phyloP scores from a whole-genome alignment of 176 grass and related monocot genomes.

The Lolium perenne region DNA sequence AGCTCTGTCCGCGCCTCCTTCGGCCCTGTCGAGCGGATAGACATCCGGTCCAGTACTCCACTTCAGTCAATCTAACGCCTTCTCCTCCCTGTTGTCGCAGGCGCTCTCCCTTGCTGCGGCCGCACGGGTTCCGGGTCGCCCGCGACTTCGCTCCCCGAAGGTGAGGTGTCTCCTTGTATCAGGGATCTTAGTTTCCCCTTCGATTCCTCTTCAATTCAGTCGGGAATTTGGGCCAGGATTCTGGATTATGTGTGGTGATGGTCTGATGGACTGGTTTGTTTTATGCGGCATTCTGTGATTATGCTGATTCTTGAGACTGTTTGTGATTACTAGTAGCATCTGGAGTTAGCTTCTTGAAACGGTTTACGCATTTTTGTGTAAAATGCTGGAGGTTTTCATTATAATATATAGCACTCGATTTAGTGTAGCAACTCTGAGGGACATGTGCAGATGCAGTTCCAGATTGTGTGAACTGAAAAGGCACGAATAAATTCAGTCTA shows the following conservation, averaged over 20 bases:
- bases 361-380: neutral
- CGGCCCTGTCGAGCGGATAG: neutral
- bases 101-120: slow-evolving; percentile 45
- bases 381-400: neutral
- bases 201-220: neutral
- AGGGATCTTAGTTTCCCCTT: neutral
- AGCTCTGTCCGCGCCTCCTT: neutral
- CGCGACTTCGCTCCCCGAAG: slow-evolving; percentile 35
- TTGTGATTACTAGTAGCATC: neutral
- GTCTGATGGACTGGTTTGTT: neutral
- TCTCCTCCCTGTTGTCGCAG: slow-evolving; percentile 18
- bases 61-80: neutral
- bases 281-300: neutral
- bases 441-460: no score
- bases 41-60: neutral
- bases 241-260: neutral
- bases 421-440: neutral
- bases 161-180: neutral
- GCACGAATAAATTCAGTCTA: no score
- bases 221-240: neutral
- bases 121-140: slow-evolving; percentile 37
- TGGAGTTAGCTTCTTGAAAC: neutral
- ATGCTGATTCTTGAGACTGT: neutral
- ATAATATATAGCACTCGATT: neutral
- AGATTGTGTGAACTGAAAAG: no score